Evolutionary conservation across 2,329 filamentous ascomycete species (phyloP), one percentile per base, ranked within the genome.

Genomic region (Tolypocladium tundrense): DNA sequence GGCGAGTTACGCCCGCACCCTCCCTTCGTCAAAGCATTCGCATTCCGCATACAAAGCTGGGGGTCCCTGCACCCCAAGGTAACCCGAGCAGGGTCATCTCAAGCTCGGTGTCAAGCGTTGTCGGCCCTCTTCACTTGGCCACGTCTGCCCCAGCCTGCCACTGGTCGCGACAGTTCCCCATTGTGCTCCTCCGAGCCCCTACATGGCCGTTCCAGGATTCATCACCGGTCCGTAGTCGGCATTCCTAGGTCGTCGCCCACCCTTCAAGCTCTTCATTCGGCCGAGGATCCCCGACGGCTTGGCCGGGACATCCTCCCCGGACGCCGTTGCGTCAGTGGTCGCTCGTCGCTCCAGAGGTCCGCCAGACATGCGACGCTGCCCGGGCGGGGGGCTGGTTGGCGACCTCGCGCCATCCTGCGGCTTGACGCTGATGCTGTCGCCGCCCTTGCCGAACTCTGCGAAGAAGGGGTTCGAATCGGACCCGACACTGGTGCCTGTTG

Each of bases 211-310:
- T 59, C 75, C 74, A 57, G 73, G 69, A 50, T 65, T 57, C 35
- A 40, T 9, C 19, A 6, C 16, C 8, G n/a, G 33, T 14, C 54
- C 48, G 2, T 50, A 42, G 66, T 70, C 64, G 64, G 69, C 61
- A 66, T 70, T 62, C 43, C 65, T 66, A 53, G 70, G 65, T 59
- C 70, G 69, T 62, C 86, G 80, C 39, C 84, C 84, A 55, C 87
- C 87, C 77, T 90, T 92, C 73, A 94, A 75, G 72, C 87, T 91
- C 80, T 90, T 91, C 76, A 94, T 90, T 57, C 90, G 83, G 56
- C 83, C 88, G 61, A 95, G 70, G 61, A 95, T 86, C 2, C 89
- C 88, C 53, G 82, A 81, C 53, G 71, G 71, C 68, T 78, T 76
- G 64, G 73, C 70, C 64, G 70, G 68, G 62, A 72, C 72, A 54